Percentiles rank a stretch among this genome's conserved stretches.
These are phyloP conservation scores for Suillus placidus DNA, from an alignment of 768 basidiomycete genomes.

Conservation along the genomic window DNA sequence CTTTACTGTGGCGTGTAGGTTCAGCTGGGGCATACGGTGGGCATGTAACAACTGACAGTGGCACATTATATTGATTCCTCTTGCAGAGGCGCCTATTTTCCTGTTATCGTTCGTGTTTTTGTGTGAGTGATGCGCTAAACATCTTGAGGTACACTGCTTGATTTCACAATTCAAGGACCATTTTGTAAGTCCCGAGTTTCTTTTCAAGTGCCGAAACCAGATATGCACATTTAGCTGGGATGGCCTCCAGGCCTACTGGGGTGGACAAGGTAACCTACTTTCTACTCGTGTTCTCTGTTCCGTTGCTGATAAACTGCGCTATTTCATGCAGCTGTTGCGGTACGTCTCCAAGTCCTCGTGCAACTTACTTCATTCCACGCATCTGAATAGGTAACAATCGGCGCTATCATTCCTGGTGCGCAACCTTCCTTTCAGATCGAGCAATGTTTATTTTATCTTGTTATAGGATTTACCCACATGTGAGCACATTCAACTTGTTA, in stretches of 20 bases:
- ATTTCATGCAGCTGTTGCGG: not conserved
- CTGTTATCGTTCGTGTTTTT: not conserved
- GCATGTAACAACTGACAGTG: no score
- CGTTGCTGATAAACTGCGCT: not conserved
- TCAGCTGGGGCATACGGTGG: constrained; percentile 24
- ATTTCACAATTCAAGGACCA: not conserved
- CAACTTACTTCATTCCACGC: not conserved
- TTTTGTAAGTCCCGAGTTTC: not conserved
- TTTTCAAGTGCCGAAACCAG: not conserved
- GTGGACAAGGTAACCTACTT: constrained; percentile 20
- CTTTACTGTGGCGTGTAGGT: constrained; percentile 22
- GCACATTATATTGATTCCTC: not conserved
- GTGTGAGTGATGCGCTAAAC: not conserved
- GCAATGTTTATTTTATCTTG: not conserved
- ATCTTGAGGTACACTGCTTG: not conserved
- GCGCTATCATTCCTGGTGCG: constrained; percentile 2
- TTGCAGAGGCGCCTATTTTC: constrained; percentile 3
- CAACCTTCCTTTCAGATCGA: not conserved
- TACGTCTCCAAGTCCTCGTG: not conserved
- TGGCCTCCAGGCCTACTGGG: constrained; percentile 26
- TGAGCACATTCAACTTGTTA: not conserved
- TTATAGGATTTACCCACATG: constrained; percentile 3
- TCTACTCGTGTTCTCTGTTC: not conserved
- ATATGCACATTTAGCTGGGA: constrained; percentile 17
- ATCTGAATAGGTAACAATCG: constrained; percentile 1